A percentile compares a stretch with the other conserved stretches of the same genome.
Conservation (phyloP, 306 rosid species). For the Inga laurina region DNA sequence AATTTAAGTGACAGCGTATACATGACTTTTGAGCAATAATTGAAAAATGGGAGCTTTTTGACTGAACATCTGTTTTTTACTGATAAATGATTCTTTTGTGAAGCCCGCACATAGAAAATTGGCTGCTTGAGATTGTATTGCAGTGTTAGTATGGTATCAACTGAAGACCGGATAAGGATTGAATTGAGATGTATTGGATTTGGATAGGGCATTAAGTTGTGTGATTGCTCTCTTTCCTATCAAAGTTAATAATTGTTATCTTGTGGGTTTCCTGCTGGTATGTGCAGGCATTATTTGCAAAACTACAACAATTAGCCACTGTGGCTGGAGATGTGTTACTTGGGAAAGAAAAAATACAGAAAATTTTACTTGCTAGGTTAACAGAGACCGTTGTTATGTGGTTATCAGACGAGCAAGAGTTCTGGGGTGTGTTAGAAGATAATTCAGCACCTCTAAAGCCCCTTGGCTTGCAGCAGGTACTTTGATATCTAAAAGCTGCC, state of each 20-base stretch:
- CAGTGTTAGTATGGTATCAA: not conserved
- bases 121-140: not conserved
- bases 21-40: not conserved
- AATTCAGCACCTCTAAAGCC: constrained; percentile 70
- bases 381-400: constrained; percentile 98
- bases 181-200: constrained; percentile 10
- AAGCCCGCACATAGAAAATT: not conserved
- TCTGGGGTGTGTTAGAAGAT: constrained; percentile 88
- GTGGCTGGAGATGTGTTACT: constrained; percentile 94
- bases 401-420: constrained; percentile 95
- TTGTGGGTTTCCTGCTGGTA: constrained; percentile 23
- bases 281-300: constrained; percentile 87
- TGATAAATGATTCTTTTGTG: not conserved
- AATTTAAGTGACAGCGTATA: not conserved
- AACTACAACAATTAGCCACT: constrained; percentile 86
- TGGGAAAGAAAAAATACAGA: constrained; percentile 91
- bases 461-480: constrained; percentile 87
- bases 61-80: not conserved
- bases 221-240: not conserved
- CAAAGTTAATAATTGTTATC: constrained; percentile 13
- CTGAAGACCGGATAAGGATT: not conserved
- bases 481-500: constrained; percentile 26
- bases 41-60: not conserved
- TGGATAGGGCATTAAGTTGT: not conserved
- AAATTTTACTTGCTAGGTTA: constrained; percentile 90